phyloP scores from a whole-genome alignment of 2,329 filamentous ascomycete genomes.

The Colletotrichum sansevieriae region DNA sequence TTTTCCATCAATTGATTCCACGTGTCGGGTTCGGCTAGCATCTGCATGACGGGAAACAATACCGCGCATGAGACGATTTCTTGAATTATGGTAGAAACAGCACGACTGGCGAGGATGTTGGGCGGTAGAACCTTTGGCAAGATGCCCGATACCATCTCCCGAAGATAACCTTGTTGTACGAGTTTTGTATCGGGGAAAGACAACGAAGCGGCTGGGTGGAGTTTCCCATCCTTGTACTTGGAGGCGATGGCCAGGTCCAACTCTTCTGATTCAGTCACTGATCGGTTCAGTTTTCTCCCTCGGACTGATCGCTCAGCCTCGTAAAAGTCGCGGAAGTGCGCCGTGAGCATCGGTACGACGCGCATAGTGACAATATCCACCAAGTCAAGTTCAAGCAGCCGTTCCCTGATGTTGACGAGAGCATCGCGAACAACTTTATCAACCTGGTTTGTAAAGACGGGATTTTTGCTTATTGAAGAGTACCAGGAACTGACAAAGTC shows the following conservation, averaged over 20 bases:
- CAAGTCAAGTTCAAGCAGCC: slow-evolving; percentile 81
- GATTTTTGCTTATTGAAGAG: slow-evolving; percentile 82
- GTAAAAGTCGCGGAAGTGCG: slow-evolving; percentile 90
- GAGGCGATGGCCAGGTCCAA: slow-evolving; percentile 94
- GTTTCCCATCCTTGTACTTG: slow-evolving; percentile 88
- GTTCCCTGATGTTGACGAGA: slow-evolving; percentile 77
- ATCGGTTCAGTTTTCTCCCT: slow-evolving; percentile 88
- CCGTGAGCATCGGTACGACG: slow-evolving; percentile 88
- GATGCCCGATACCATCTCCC: slow-evolving; percentile 78
- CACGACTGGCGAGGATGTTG: slow-evolving; percentile 80
- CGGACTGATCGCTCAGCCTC: slow-evolving; percentile 89
- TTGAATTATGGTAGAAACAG: slow-evolving; percentile 83
- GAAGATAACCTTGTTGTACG: slow-evolving; percentile 89
- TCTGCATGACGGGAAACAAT: slow-evolving; percentile 81
- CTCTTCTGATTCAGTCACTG: slow-evolving; percentile 96
- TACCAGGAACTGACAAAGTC: slow-evolving; percentile 96
- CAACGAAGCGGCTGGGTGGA: slow-evolving; percentile 88
- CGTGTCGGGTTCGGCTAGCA: slow-evolving; percentile 91
- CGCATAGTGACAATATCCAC: slow-evolving; percentile 86
- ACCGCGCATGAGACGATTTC: slow-evolving; percentile 97
- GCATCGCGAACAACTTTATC: slow-evolving; percentile 83
- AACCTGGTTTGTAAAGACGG: slow-evolving; percentile 86
- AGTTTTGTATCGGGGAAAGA: slow-evolving; percentile 86
- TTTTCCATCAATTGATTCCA: slow-evolving; percentile 98
- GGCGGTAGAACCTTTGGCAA: slow-evolving; percentile 81